Evolutionary conservation across 2,329 filamentous ascomycete species (phyloP), one percentile per base, ranked within the genome.

Genomic region (Alternaria infectoria): DNA sequence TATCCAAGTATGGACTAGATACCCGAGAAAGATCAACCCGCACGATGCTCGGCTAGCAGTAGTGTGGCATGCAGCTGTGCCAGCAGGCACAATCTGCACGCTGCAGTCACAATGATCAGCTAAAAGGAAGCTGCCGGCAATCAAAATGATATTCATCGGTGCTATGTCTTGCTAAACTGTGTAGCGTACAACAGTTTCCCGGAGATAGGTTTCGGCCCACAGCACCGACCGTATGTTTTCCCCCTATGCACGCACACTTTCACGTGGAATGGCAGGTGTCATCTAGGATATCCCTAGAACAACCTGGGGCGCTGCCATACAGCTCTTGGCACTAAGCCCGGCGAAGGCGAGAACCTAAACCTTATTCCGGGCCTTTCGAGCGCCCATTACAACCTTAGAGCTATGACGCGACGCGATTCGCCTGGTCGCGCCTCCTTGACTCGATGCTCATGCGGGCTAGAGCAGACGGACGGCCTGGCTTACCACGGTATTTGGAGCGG

Each of bases 281-380:
- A 65, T 43, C 61, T 59, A 57, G 67, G 69, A 68, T 69, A 44
- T 65, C 54, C 69, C 66, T 57, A 49, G 55, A 57, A 52, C 40
- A 17, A 45, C 47, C 26, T 45, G 49, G 63, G 57, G 47, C 60
- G 56, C n/a, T 52, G 30, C 59, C 62, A 54, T 58, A 51, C 54
- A 60, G 55, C 54, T 61, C 50, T 57, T 66, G 68, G 67, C 60
- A 57, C 54, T 65, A 63, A 61, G 19, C 40, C 63, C 66, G 69
- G 71, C 62, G 64, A 64, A 62, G 60, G 68, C 69, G 70, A 73
- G 45, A 54, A 54, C 40, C 57, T 49, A 64, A 71, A 70, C 69
- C 61, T 62, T 65, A 59, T 68, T 54, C 52, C 57, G 57, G 59
- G 54, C 51, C 59, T 56, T 65, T 56, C 43, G 67, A 54, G 57